Base-by-base conservation (phyloP, 495 filamentous ascomycete genomes). In the Talaromyces nanjingensis region DNA sequence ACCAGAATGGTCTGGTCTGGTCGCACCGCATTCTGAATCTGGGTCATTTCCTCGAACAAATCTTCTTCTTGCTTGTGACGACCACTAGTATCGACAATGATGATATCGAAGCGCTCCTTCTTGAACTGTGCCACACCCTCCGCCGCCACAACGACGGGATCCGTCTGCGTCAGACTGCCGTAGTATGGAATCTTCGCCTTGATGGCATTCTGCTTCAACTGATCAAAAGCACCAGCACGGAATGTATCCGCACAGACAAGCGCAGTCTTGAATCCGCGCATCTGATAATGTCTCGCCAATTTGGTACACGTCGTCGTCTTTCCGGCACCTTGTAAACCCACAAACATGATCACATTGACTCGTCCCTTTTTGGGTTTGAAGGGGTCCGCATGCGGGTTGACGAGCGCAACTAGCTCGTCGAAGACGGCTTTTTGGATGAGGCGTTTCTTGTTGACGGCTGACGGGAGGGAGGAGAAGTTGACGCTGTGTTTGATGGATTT, bases 151-250 rank as follows among this genome's bases (percentile, higher is more conserved):
- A 91, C 86, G 4, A 92, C 93, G 1, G 94, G 94, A 72, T 99
- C 96, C 8, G 92, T 97, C 73, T 98, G 92, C 0, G 93, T 98
- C 58, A 98, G 77, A 65, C 89, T 93, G 68, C 94, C 94, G 71
- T 94, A 98, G 82, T 99, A 99, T 7, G 94, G 96, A 39, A 99
- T 98, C 81, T 96, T 97, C 11, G 96, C 94, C 75, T 97, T 98
- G 55, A 91, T 97, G 1, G 94, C 94, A 71, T 98, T 99, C 75
- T 99, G 94, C 73, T 98, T 99, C 67, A 99, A 78, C 78, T 99
- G 94, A 72, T 99, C 94, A 69, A 98, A 99, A 49, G 94, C 94
- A 76, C 94, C 94, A 31, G 94, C 94, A 71, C 94, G 91, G 80
- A 99, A 99, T 37, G 94, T 99, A 77, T 99, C 94, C 61, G 94